A percentile compares a stretch with the other conserved stretches of the same genome.
phyloP scores from a whole-genome alignment of 306 rosid species.

The Prunus mira region DNA sequence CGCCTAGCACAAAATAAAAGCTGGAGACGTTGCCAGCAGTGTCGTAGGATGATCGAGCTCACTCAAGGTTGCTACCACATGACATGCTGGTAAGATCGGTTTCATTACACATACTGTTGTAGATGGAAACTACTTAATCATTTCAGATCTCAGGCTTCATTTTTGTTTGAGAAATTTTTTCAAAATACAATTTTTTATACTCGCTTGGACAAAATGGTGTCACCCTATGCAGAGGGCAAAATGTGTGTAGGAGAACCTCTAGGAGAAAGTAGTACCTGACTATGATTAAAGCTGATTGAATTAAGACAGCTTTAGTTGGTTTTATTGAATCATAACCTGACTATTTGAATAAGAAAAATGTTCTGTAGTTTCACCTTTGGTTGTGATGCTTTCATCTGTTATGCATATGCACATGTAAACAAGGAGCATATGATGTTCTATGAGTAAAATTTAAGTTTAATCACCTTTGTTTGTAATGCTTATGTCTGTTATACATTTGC shows the following conservation, averaged over 20 bases:
- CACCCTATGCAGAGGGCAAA: background rate
- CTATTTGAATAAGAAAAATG: background rate
- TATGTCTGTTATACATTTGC: background rate
- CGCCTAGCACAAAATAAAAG: conserved; percentile 67
- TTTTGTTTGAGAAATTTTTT: background rate
- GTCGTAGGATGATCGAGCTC: conserved; percentile 83
- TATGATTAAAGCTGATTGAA: background rate
- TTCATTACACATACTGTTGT: background rate
- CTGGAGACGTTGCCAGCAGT: conserved; percentile 93
- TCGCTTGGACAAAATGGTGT: background rate
- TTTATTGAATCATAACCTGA: background rate
- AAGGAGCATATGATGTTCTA: no score
- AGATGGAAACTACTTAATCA: background rate
- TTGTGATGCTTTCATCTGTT: background rate
- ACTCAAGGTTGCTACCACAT: conserved; percentile 85
- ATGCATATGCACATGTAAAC: background rate
- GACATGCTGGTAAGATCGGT: conserved; percentile 83
- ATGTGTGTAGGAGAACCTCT: background rate
- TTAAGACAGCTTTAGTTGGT: no score
- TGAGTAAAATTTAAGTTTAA: no score
- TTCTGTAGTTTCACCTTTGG: background rate
- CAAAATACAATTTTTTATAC: background rate
- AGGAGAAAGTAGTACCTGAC: background rate
- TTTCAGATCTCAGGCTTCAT: background rate
- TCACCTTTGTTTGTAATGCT: background rate